phyloP scores from a whole-genome alignment of 306 rosid genomes.

The Sicyos baderoa region DNA sequence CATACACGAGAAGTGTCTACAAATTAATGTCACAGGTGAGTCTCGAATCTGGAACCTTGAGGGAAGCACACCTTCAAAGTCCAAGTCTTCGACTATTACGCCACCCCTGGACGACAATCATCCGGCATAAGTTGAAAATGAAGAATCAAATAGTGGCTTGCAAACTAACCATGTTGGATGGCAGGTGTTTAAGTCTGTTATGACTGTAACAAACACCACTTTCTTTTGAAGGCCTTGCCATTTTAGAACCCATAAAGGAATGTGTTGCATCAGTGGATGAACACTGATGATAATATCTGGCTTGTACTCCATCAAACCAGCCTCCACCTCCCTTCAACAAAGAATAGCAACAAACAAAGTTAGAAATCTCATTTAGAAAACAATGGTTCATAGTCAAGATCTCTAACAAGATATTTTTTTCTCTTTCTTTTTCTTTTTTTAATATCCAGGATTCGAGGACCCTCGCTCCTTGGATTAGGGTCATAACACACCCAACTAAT shows the following conservation, averaged over 20 bases:
- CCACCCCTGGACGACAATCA: too few species aligned
- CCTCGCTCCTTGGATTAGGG: neutral
- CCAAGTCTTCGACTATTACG: too few species aligned
- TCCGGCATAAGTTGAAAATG: neutral
- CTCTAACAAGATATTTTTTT: neutral
- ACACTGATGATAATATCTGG: conserved; percentile 96
- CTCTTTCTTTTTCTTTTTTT: too few species aligned
- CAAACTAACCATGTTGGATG: conserved; percentile 82
- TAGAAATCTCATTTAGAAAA: neutral
- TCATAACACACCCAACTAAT: neutral
- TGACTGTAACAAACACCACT: conserved; percentile 80
- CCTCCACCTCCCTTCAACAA: conserved; percentile 82
- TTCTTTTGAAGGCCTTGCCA: conserved; percentile 95
- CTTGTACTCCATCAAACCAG: conserved; percentile 85
- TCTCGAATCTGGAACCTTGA: too few species aligned
- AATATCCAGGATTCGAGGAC: neutral
- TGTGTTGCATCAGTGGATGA: conserved; percentile 96
- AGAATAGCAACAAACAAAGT: conserved; percentile 17
- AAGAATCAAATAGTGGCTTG: neutral
- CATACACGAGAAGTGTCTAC: too few species aligned
- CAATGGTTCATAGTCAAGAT: neutral
- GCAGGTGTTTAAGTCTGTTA: conserved; percentile 81
- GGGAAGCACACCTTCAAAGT: too few species aligned
- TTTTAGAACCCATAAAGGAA: conserved; percentile 97
- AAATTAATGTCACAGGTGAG: too few species aligned